Evolutionary conservation across 805 yeast genomes (phyloP), one percentile per base, ranked within the genome.

Genomic region (Ogataea paraovalis): DNA sequence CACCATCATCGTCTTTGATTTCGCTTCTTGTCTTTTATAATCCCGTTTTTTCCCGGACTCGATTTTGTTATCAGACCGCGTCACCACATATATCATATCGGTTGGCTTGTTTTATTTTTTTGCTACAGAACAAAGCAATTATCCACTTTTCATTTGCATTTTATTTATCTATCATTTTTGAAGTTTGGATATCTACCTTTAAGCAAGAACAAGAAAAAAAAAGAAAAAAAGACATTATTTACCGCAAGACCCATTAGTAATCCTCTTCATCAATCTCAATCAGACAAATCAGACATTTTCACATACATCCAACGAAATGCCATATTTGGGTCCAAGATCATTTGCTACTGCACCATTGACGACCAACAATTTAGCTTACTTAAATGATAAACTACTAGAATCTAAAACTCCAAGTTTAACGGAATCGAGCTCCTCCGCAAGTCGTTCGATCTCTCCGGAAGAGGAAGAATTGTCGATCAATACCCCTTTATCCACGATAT

Each of bases 261-360:
- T n/a, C n/a, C n/a, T n/a, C n/a, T n/a, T n/a, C n/a, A n/a, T n/a
- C n/a, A n/a, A n/a, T n/a, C n/a, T n/a, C n/a, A n/a, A n/a, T n/a
- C n/a, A n/a, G n/a, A n/a, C n/a, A n/a, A n/a, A 32, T 14, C 18
- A 32, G 18, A 13, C 36, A 34, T 34, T 16, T 18, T n/a, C 38
- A n/a, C 38, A 34, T 34, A 13, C 5, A 34, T 16, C 19, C 7
- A n/a, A 34, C 16, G 16, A 19, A 41, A 66, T 66, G 70, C 63
- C 70, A 46, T 66, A 65, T 49, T 49, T 66, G 39, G 70, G 70
- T 27, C 69, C 70, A 33, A 64, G 56, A 50, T 54, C 69, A 6
- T 66, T 65, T 49, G 61, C 56, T n/a, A 66, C 70, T 14, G 59
- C 69, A 30, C 70, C 69, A 20, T 45, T 66, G 14, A 66, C 70